Evolutionary conservation across 176 grass and related monocot species (phyloP).

Genomic region (Ensete ventricosum): DNA sequence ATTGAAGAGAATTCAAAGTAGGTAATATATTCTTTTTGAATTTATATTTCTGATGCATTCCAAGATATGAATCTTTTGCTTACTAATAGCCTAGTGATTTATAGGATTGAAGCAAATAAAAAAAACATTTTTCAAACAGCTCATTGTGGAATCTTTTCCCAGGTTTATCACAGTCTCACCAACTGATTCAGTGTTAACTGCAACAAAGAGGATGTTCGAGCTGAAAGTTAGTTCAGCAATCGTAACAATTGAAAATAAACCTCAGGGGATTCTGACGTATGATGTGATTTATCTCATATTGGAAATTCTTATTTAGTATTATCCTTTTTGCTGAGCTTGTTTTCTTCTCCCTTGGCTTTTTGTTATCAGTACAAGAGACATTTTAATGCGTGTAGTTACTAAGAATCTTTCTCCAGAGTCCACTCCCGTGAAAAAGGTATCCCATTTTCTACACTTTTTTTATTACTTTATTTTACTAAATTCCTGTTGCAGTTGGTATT

Average conservation of each 20-base stretch:
- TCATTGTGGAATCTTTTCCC: conserved; percentile 19
- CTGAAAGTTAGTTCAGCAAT: conserved; percentile 78
- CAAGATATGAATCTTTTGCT: conserved; percentile 4
- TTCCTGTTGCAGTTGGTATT: not conserved
- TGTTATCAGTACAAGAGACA: conserved; percentile 62
- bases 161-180: conserved; percentile 76
- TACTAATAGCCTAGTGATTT: conserved; percentile 9
- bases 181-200: conserved; percentile 81
- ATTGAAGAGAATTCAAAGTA: conserved; percentile 99
- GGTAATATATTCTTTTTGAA: conserved; percentile 69
- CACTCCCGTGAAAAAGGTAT: conserved; percentile 85
- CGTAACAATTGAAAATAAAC: conserved; percentile 74
- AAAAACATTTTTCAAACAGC: conserved; percentile 14
- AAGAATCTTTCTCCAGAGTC: conserved; percentile 79
- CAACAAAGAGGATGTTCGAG: conserved; percentile 91
- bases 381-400: conserved; percentile 81
- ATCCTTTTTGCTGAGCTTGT: conserved; percentile 6
- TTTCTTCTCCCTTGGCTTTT: conserved; percentile 14
- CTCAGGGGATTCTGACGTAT: conserved; percentile 90
- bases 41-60: conserved; percentile 4
- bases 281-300: not conserved
- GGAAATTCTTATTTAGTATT: not conserved
- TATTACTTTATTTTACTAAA: not conserved
- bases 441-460: conserved; percentile 1
- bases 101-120: not conserved